Base-by-base conservation (phyloP, 768 basidiomycete genomes). In the Lactifluus subvellereus region DNA sequence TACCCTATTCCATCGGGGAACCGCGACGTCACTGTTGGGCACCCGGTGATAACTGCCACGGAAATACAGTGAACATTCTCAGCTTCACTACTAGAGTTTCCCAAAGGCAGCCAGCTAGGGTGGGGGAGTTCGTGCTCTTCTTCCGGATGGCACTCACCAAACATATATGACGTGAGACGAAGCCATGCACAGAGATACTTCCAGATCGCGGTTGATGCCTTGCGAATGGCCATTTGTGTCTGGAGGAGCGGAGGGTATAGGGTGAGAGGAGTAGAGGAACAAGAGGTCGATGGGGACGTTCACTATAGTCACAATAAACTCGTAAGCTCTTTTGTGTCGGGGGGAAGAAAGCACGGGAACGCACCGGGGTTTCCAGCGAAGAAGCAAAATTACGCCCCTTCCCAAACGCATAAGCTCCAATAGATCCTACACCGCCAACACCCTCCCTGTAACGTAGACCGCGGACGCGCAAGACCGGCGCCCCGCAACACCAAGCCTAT, bases 151-250 rank as follows among this genome's bases (percentile, higher is more conserved):
- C 87, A 82, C 0, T 80, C 84, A 7, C 91, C 91, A 64, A 94
- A 91, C 79, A 95, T 89, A 76, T 92, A 96, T 2, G 92, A 92
- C 1, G 91, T 87, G 48, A 97, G 78, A n/a, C 92, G 86, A 43
- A 95, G 77, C 45, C 78, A 76, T 35, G 73, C 75, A 0, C 91
- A 84, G 13, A 90, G 74, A 68, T 76, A 75, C 69, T 82, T 87
- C 91, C 93, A 94, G 49, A 89, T 75, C 7, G 73, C 65, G 11
- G 79, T 77, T 1, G 89, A 77, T 6, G 82, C 67, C 54, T 77
- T 76, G 67, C 83, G 83, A 47, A 88, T 71, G 5, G 78, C 72
- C 57, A 79, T 84, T 84, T 81, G 3, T 89, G 89, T 54, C 85
- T 79, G 76, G 94, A 84, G 68, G 87, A 84, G 50, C 85, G 84